phyloP scores from a whole-genome alignment of 2,329 filamentous ascomycete species.

The Pseudogymnoascus sp. region DNA sequence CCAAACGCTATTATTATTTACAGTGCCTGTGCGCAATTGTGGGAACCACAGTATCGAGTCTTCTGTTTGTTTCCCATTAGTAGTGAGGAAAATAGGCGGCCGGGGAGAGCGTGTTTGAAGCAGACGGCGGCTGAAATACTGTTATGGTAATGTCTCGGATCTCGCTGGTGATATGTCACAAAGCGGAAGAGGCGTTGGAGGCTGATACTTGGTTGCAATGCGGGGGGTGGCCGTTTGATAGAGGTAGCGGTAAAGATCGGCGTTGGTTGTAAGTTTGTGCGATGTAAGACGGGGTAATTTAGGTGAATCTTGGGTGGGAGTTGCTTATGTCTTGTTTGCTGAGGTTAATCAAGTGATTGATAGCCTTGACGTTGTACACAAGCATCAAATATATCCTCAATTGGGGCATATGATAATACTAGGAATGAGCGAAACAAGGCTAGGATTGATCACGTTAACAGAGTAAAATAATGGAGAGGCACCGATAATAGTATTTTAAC shows the following conservation, averaged over 20 bases:
- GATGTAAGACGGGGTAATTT: neutral
- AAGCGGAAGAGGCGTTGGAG: neutral
- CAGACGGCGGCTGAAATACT: neutral
- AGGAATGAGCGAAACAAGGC: no score
- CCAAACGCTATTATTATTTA: no score
- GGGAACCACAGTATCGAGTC: no score
- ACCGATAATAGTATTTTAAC: no score
- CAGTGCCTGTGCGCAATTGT: no score
- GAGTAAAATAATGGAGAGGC: no score
- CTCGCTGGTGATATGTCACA: neutral
- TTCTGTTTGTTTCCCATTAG: no score
- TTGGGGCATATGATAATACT: no score
- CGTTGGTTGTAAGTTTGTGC: neutral
- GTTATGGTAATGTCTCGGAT: neutral
- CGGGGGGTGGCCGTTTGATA: neutral
- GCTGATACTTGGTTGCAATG: neutral
- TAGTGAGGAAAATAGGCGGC: no score
- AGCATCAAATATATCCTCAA: no score
- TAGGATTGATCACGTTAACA: no score
- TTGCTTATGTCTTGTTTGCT: neutral
- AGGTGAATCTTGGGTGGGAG: neutral
- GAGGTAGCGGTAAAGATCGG: neutral
- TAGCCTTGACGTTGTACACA: no score
- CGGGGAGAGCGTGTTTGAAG: neutral
- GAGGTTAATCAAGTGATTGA: neutral